Conservation (phyloP, 75 land plant species). For the Pinus taeda region DNA sequence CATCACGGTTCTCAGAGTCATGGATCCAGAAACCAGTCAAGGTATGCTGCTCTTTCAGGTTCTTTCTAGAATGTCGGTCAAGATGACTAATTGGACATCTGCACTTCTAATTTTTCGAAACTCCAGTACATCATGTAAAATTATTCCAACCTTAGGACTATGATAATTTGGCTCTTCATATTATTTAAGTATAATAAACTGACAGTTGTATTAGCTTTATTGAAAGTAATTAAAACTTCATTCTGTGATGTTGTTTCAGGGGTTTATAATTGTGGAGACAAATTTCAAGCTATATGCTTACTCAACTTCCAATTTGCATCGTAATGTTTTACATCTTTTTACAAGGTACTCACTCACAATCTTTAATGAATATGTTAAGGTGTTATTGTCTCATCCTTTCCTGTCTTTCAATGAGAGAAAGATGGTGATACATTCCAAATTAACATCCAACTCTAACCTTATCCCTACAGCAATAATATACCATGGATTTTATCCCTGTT, state of each 20-base stretch:
- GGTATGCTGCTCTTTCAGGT: background rate
- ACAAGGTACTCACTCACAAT: background rate
- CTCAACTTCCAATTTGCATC: background rate
- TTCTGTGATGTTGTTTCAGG: background rate
- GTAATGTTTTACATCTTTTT: background rate
- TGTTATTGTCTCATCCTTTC: too few relatives aligned
- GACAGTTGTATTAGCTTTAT: background rate
- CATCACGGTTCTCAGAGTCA: background rate
- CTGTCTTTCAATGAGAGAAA: too few relatives aligned
- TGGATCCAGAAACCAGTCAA: background rate
- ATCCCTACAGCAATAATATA: too few relatives aligned
- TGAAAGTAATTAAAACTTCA: background rate
- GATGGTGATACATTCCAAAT: too few relatives aligned
- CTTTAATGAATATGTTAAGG: background rate
- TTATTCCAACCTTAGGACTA: background rate
- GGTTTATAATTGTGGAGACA: slow-evolving; percentile 1
- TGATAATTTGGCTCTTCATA: background rate
- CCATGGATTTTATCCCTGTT: too few relatives aligned
- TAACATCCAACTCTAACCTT: too few relatives aligned
- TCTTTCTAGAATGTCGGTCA: background rate
- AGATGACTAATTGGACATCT: background rate
- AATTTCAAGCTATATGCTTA: slow-evolving; percentile 2
- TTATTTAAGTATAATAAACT: background rate
- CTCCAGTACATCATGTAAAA: background rate
- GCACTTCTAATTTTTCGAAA: background rate